Conservation (phyloP, 805 yeast genomes). For the Yarrowia porcina region DNA sequence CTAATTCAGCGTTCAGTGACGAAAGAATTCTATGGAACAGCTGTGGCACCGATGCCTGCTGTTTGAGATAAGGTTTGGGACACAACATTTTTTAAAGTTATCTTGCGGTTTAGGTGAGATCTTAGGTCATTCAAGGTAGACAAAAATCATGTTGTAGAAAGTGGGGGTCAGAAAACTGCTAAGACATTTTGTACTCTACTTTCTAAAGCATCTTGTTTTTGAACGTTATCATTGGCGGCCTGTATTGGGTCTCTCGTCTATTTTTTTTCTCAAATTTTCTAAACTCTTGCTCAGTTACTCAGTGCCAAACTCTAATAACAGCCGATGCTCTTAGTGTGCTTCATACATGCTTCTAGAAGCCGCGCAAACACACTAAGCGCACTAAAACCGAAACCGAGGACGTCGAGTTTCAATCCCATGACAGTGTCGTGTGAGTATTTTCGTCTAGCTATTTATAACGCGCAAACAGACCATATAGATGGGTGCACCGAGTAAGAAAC, state of each 20-base stretch:
- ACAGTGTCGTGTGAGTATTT: too few relatives aligned
- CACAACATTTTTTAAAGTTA: background rate
- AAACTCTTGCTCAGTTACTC: too few relatives aligned
- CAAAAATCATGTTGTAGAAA: too few relatives aligned
- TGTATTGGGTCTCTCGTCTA: too few relatives aligned
- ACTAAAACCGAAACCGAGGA: background rate
- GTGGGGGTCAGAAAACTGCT: too few relatives aligned
- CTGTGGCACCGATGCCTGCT: background rate
- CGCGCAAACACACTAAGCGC: background rate
- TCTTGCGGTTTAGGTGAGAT: background rate
- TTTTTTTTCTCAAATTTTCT: too few relatives aligned
- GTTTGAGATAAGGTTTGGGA: background rate
- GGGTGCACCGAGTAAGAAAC: too few relatives aligned
- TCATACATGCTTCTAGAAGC: conserved; percentile 1
- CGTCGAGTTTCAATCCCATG: background rate
- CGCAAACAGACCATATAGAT: background rate
- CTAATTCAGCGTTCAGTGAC: too few relatives aligned
- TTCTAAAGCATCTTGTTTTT: too few relatives aligned
- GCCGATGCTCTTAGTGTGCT: background rate
- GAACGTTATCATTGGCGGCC: too few relatives aligned
- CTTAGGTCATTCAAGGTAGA: too few relatives aligned
- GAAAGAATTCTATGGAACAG: background rate
- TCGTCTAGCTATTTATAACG: background rate
- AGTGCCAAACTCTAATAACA: background rate
- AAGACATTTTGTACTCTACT: too few relatives aligned